Conservation (phyloP, 768 basidiomycete species). For the Mycena vitilis region DNA sequence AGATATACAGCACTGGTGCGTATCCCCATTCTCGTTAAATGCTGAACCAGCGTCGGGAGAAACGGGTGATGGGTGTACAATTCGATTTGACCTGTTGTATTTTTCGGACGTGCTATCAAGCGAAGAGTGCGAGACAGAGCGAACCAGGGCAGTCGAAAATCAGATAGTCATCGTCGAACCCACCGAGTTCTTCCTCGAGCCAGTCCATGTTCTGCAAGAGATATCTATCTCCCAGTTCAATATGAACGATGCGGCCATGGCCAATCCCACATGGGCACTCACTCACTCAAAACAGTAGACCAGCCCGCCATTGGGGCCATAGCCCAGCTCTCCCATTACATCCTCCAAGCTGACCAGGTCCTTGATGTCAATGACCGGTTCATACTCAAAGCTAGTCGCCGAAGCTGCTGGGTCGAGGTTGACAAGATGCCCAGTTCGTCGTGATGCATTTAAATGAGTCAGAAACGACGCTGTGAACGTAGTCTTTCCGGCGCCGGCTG, state of each 20-base stretch:
- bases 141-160: conserved; percentile 92
- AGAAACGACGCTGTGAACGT: conserved; percentile 92
- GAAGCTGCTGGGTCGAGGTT: conserved; percentile 97
- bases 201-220: conserved; percentile 97
- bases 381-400: conserved; percentile 88
- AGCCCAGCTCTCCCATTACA: conserved; percentile 94
- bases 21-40: conserved; percentile 80
- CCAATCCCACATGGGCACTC: conserved; percentile 49
- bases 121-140: conserved; percentile 30
- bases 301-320: conserved; percentile 97
- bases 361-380: conserved; percentile 93
- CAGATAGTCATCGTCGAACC: conserved; percentile 95
- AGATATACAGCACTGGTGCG: conserved; percentile 92
- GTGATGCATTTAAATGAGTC: conserved; percentile 87
- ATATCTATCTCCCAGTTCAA: conserved; percentile 67
- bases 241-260: background rate
- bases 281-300: conserved; percentile 99
- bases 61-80: conserved; percentile 99
- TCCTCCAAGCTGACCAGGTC: conserved; percentile 94
- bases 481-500: conserved; percentile 97
- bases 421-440: conserved; percentile 89
- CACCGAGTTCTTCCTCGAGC: conserved; percentile 95
- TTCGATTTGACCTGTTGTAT: conserved; percentile 88
- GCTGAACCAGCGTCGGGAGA: conserved; percentile 88
- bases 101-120: conserved; percentile 20